Conservation (phyloP, 1,139 yeast species). For the Geotrichum fermentans region DNA sequence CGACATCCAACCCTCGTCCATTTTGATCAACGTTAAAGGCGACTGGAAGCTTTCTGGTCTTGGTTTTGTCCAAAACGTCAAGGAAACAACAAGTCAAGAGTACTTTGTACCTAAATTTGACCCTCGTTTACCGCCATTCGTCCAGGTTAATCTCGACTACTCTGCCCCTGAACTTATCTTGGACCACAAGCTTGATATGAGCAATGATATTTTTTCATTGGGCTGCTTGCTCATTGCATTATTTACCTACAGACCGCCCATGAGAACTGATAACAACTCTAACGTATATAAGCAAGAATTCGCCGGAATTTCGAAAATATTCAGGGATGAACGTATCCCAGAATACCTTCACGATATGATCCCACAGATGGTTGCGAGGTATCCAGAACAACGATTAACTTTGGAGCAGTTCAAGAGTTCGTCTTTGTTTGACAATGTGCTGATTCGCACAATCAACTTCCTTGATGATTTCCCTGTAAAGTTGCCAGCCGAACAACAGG, state of each 20-base stretch:
- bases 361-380: constrained; percentile 41
- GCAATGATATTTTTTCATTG: constrained; percentile 77
- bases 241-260: constrained; percentile 43
- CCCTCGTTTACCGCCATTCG: constrained; percentile 66
- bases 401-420: constrained; percentile 50
- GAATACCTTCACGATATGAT: constrained; percentile 36
- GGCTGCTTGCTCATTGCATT: constrained; percentile 70
- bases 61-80: constrained; percentile 45
- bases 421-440: constrained; percentile 70
- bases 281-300: constrained; percentile 37
- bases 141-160: constrained; percentile 66
- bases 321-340: constrained; percentile 40
- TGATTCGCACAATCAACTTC: constrained; percentile 76
- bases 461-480: constrained; percentile 83
- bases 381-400: constrained; percentile 42
- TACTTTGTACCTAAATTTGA: constrained; percentile 62
- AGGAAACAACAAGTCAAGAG: constrained; percentile 39
- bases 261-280: constrained; percentile 36
- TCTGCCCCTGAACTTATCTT: constrained; percentile 70
- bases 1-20: constrained; percentile 71
- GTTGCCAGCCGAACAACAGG: constrained; percentile 57
- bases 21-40: constrained; percentile 74
- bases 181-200: constrained; percentile 55
- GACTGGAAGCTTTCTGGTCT: constrained; percentile 93
- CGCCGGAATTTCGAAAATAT: constrained; percentile 39